Conservation (phyloP, 352 stramenopile genomes). For the Globisporangium rhizosaccharum region DNA sequence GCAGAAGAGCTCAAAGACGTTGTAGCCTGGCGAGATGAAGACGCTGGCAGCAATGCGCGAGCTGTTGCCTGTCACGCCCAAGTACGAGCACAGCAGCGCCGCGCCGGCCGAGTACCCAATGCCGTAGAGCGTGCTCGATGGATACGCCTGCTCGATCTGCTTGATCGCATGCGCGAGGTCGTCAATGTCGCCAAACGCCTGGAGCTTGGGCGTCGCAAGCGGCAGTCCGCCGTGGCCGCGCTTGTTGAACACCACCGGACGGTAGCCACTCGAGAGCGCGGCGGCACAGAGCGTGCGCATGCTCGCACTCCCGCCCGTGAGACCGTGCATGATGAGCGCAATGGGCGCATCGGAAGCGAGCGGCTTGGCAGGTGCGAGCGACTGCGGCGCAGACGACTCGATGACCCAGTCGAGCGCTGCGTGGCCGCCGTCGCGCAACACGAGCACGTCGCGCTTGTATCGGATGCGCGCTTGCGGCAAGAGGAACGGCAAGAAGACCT, state of each 20-base stretch:
- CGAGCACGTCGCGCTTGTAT: conserved; percentile 59
- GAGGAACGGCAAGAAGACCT: conserved; percentile 69
- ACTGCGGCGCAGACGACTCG: conserved; percentile 21
- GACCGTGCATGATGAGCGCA: conserved; percentile 59
- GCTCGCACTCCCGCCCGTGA: conserved; percentile 57
- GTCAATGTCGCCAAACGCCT: conserved; percentile 61
- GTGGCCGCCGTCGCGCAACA: conserved; percentile 54
- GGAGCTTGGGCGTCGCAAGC: conserved; percentile 58
- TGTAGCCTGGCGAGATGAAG: conserved; percentile 75
- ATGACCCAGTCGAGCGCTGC: conserved; percentile 65
- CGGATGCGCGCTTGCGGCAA: conserved; percentile 45
- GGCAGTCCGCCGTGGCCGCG: conserved; percentile 61
- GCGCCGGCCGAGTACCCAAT: conserved; percentile 76
- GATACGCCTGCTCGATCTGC: conserved; percentile 42
- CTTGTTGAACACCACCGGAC: conserved; percentile 84
- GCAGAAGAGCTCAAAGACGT: conserved; percentile 71
- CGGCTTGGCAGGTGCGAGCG: neutral
- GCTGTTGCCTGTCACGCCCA: conserved; percentile 49
- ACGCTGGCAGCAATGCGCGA: conserved; percentile 53
- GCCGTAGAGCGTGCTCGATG: conserved; percentile 45
- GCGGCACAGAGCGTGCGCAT: conserved; percentile 65
- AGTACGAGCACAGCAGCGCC: conserved; percentile 61
- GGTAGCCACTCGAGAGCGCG: conserved; percentile 52
- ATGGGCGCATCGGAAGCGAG: conserved; percentile 35
- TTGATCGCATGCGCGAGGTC: conserved; percentile 53